Evolutionary conservation across 2,329 filamentous ascomycete species (phyloP), one percentile per base, ranked within the genome.

Genomic region (Xylariales sp.): DNA sequence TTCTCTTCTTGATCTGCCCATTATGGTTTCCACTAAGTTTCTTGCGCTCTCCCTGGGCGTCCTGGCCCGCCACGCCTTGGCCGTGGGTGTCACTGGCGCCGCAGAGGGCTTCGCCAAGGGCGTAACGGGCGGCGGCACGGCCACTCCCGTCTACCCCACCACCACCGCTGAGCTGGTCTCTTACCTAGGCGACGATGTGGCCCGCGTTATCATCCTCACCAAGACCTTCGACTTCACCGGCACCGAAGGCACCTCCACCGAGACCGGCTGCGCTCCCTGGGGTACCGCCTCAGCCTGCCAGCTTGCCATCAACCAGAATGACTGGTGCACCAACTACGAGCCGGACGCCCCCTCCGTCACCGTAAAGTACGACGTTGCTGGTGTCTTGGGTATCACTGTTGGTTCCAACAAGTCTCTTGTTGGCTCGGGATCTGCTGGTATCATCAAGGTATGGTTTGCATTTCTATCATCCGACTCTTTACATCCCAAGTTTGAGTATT

Each of bases 261-360:
- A 57, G 27, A 68, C 64, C 13, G 78, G 78, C 16, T 83, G 79
- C 50, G 70, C 76, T 13, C 77, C 78, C 20, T 77, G 69, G 60
- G 76, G 73, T 24, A 76, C 72, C 19, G 67, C 54, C 13, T 58
- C 69, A 4, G 59, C 42, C 8, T 77, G 78, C 59, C 78, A 83
- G 64, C 48, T 70, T 28, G 73, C 78, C 46, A 80, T 83, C 56
- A 75, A 81, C 63, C 63, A 76, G 62, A 60, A 78, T 53, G 51
- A 66, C 51, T 78, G 74, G 70, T 82, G 78, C 57, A 62, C 54
- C 40, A 79, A 80, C 63, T 76, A 81, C 56, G 63, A 81, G 59
- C 61, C 73, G 38, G 61, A 64, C 24, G 70, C 74, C 3, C 65
- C 70, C 25, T 65, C 62, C 33, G 65, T 64, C 30, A 61, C 60